Base-by-base conservation (phyloP, 2,329 filamentous ascomycete species). In the Trichoderma atroviride region DNA sequence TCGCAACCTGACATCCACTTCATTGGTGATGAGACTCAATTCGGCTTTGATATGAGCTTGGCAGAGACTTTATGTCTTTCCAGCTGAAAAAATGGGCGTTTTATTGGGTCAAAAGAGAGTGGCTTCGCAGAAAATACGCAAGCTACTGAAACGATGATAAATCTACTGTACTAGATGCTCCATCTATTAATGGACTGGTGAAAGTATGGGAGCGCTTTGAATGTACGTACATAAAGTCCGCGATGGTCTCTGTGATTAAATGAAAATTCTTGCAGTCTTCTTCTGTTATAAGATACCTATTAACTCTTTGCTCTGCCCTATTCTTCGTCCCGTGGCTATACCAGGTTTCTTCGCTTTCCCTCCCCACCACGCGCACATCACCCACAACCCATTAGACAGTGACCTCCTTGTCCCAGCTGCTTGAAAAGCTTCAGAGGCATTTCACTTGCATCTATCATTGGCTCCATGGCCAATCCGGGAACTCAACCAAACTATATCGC, bases 401-500 rank as follows among this genome's bases (percentile, higher is more conserved):
- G 19, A 9, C 19, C 40, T n/a, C 9, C 16, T n/a, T 11, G 7
- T n/a, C 16, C 16, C 5, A 43, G 19, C 7, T 43, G 40, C 16
- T n/a, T 11, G 7, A n/a, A 43, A n/a, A n/a, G 0, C 5, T n/a
- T n/a, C 40, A 43, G 19, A 43, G 19, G 19, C 33, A 11, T 35
- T 43, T n/a, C 16, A 43, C 40, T 43, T 5, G 16, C 40, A n/a
- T 43, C 19, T 9, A 43, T n/a, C 5, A 7, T n/a, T 43, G 40
- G 40, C 16, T 7, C 40, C 16, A 43, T 43, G 40, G 14, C 40
- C n/a, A n/a, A n/a, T 5, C 19, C 40, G 7, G 40, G 19, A 43
- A 6, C 16, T 13, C 56, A n/a, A 16, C 27, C 13, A 16, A 11
- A 69, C 13, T 60, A 73, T 40, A 69, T 76, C 52, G 53, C 69